phyloP scores from a whole-genome alignment of 1,284 basidiomycete genomes.

The Mycena sp. region DNA sequence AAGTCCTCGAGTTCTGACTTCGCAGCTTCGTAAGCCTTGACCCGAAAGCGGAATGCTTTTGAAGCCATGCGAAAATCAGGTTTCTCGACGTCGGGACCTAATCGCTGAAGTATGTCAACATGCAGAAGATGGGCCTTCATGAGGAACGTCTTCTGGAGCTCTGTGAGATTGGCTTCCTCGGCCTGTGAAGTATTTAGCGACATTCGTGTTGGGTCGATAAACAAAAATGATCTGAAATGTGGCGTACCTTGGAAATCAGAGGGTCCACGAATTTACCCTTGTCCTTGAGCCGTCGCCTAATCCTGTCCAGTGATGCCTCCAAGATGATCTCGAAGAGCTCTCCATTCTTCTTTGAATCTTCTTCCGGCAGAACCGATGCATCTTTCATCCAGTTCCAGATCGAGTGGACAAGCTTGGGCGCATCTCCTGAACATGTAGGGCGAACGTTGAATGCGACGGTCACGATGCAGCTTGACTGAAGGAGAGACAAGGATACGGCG shows the following conservation, averaged over 20 bases:
- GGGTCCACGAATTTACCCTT: constrained; percentile 3
- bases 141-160: constrained; percentile 9
- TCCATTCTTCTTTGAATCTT: no score
- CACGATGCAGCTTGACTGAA: no score
- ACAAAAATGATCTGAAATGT: no score
- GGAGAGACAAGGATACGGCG: no score
- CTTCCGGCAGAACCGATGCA: no score
- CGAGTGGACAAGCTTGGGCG: background rate
- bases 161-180: no score
- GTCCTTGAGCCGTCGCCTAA: constrained; percentile 13
- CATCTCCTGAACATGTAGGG: constrained; percentile 1
- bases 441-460: no score
- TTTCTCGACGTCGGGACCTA: constrained; percentile 16
- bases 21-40: constrained; percentile 2
- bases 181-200: no score
- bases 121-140: constrained; percentile 5
- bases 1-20: constrained; percentile 10
- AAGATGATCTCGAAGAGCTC: constrained; percentile 10
- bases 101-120: constrained; percentile 4
- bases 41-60: constrained; percentile 5
- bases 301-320: constrained; percentile 4
- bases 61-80: constrained; percentile 9
- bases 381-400: constrained; percentile 21
- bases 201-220: no score
- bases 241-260: constrained; percentile 14